These are phyloP conservation scores for Mallotus nudiflorus DNA, from an alignment of 345 rosid species.

Conservation along the genomic window DNA sequence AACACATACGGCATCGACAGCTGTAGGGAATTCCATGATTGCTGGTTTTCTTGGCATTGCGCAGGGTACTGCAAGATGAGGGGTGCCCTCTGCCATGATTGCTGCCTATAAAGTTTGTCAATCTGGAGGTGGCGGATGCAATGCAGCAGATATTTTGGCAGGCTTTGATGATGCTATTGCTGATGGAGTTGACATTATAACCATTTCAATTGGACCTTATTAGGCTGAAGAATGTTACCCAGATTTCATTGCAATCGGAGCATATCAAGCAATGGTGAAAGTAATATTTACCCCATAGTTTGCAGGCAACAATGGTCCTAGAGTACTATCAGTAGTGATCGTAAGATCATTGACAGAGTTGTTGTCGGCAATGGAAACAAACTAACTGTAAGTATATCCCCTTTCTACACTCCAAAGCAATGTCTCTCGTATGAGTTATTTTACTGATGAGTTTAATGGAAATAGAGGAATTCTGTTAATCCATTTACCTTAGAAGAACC, in stretches of 20 bases:
- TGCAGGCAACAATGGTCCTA: constrained; percentile 28
- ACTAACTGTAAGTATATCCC: constrained; percentile 14
- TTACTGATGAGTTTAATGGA: background rate
- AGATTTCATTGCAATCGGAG: constrained; percentile 30
- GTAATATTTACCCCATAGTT: constrained; percentile 30
- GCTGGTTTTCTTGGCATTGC: constrained; percentile 50
- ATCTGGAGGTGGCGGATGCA: accelerated
- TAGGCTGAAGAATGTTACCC: background rate
- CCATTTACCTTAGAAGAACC: background rate
- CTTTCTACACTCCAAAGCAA: background rate
- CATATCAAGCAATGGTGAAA: constrained; percentile 32
- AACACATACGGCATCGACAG: constrained; percentile 64
- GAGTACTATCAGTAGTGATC: constrained; percentile 8
- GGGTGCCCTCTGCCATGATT: constrained; percentile 57
- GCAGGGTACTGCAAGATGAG: constrained; percentile 55
- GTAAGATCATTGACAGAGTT: constrained; percentile 23
- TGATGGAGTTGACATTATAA: constrained; percentile 54
- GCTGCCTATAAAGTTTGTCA: constrained; percentile 55
- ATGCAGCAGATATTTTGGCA: constrained; percentile 24
- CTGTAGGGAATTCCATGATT: constrained; percentile 52
- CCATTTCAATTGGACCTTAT: constrained; percentile 20
- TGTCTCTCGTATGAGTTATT: background rate
- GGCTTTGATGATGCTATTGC: constrained; percentile 70
- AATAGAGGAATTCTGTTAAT: constrained; percentile 11
- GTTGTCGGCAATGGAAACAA: constrained; percentile 22